Evolutionary conservation across 805 yeast species (phyloP).

Genomic region (Cyberlindnera xylosilytica): DNA sequence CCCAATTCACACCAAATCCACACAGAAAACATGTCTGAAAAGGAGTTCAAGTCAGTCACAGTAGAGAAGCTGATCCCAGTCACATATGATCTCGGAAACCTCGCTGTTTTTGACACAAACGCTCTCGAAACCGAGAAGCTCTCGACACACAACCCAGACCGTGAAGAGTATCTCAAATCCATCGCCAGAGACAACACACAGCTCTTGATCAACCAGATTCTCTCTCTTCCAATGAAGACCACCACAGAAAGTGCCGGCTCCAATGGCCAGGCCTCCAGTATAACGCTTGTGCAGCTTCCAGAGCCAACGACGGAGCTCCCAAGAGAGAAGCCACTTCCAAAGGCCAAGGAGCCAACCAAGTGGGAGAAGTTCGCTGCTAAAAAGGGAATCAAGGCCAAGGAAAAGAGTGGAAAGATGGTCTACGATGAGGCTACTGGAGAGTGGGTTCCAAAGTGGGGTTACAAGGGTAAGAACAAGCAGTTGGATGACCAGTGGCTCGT

Average conservation of each 20-base stretch:
- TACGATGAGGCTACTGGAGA: constrained; percentile 86
- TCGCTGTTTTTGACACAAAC: constrained; percentile 86
- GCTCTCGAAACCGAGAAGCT: constrained; percentile 68
- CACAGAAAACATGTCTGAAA: constrained; percentile 7
- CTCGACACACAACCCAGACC: constrained; percentile 46
- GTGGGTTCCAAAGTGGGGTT: constrained; percentile 99
- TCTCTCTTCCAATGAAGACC: constrained; percentile 84
- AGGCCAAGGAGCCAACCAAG: constrained; percentile 85
- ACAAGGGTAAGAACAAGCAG: constrained; percentile 86
- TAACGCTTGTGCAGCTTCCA: constrained; percentile 83
- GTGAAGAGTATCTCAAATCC: constrained; percentile 60
- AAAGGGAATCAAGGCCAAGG: constrained; percentile 91
- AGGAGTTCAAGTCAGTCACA: constrained; percentile 59
- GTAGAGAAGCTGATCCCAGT: constrained; percentile 93
- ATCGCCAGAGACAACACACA: constrained; percentile 91
- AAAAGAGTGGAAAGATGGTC: constrained; percentile 83
- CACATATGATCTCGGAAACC: constrained; percentile 82
- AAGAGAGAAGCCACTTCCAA: constrained; percentile 92
- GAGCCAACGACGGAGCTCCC: constrained; percentile 80
- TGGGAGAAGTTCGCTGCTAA: constrained; percentile 97
- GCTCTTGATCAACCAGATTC: constrained; percentile 81
- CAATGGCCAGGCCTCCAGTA: constrained; percentile 61
- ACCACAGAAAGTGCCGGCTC: constrained; percentile 70
- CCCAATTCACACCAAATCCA: neutral
- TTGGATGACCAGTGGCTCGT: constrained; percentile 92